Evolutionary conservation across 2,329 filamentous ascomycete genomes (phyloP), one percentile per base, ranked within the genome.

Genomic region (Alternaria alternata): DNA sequence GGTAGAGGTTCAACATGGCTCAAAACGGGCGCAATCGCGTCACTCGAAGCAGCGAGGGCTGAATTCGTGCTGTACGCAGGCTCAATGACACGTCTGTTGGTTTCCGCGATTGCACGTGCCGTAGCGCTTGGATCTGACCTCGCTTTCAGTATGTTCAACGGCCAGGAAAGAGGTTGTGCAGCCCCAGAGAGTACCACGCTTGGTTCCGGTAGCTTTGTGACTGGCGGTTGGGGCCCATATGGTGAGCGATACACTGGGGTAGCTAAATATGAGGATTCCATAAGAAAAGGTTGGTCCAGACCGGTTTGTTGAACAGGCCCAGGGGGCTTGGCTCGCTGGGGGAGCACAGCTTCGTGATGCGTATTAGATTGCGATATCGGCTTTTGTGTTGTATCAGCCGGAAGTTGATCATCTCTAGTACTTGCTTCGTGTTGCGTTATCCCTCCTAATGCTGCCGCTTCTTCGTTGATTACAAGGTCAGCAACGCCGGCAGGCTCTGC

Each of bases 401-500:
- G n/a, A 20, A 6, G 28, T 22, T 43, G 43, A 11, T 42, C 16
- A 3, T 22, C 18, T n/a, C 30, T n/a, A 24, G 7, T 8, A n/a
- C 14, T 36, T 22, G 12, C 7, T 16, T 20, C 30, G 34, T 20
- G 18, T 36, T 36, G 18, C 22, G 18, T 48, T 36, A 22, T 22
- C 14, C 34, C 30, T 36, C 46, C 30, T 20, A 30, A 16, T 48
- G 32, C 12, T 38, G 36, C 16, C 18, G 57, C 22, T 26, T 51
- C 57, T 30, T 59, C 44, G 44, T 55, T 38, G 22, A 38, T 44
- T 18, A 36, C n/a, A 53, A 57, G 49, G 44, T 55, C 57, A 39
- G 55, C 48, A 12, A 55, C 30, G 20, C 32, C 38, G 38, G 41
- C 54, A 42, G 44, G 26, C 34, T 56, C 51, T 39, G 53, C 24